Evolutionary conservation across 2,329 filamentous ascomycete genomes (phyloP).

Genomic region (Diaporthe citri): DNA sequence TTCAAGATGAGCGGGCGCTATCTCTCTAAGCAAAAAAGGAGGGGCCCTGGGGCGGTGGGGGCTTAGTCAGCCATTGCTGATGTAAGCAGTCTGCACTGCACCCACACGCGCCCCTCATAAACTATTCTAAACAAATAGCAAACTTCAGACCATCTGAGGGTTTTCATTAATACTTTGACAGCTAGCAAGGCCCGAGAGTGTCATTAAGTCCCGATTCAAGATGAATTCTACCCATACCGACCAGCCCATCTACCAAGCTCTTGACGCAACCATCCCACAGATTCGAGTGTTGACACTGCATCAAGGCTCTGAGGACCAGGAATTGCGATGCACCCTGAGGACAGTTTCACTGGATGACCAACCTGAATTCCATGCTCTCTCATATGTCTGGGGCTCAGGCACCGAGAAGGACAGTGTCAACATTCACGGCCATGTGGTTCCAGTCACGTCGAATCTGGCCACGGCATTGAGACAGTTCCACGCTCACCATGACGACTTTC

Average conservation of each 20-base stretch:
- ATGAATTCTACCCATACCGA: neutral
- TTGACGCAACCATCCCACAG: neutral
- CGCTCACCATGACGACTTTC: neutral
- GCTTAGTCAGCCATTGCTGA: no score
- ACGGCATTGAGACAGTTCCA: neutral
- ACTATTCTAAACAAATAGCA: no score
- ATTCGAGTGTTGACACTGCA: neutral
- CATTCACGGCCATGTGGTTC: neutral
- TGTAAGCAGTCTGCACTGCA: no score
- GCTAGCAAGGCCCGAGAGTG: neutral
- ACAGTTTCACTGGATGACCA: neutral
- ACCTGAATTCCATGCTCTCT: neutral
- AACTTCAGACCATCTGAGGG: neutral
- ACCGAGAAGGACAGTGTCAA: neutral
- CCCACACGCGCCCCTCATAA: no score
- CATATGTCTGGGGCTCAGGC: neutral
- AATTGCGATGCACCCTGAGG: neutral
- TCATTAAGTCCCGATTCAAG: neutral
- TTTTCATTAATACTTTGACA: neutral
- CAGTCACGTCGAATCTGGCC: constrained; percentile 23
- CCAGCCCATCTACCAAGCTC: neutral
- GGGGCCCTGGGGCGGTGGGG: no score
- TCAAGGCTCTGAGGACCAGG: neutral
- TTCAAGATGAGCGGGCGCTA: no score
- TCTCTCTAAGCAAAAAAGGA: no score